Base-by-base conservation (phyloP, 768 basidiomycete species). In the Boletus rubroflammeus region DNA sequence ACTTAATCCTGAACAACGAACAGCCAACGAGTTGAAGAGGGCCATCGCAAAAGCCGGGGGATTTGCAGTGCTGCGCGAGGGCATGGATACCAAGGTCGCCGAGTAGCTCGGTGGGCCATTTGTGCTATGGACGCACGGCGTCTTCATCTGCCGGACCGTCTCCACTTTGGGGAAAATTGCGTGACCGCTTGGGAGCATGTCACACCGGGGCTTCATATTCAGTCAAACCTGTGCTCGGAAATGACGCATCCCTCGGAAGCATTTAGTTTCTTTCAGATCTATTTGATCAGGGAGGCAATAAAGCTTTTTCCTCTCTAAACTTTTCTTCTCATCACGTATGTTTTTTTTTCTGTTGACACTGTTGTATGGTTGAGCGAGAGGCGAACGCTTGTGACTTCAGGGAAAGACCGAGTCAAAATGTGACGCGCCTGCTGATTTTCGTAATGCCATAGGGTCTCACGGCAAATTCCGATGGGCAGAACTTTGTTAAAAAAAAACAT, bases 1-100 rank as follows among this genome's bases (percentile, higher is more conserved):
- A 70, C 69, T 88, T 54, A 98, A 98, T 68, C 72, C 81, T 15
- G 86, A 85, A 69, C 96, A 98, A 74, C 81, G 86, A 65, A 97
- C 93, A 2, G 79, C 76, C 31, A 94, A 90, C 17, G 84, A 93
- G 73, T 69, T 98, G 64, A 75, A 68, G 62, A 76, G 83, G 66
- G 86, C 82, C 29, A 72, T 90, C 56, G 73, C 68, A 58, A 82
- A 79, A 64, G 82, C 83, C 32, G 80, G 82, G 13, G 75, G 74
- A 19, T 64, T 80, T 53, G 72, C 51, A 40, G 58, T 48, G 58
- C 58, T 77, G 46, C 50, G 54, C 29, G 51, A 29, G 43, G 19
- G 42, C 2, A 49, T 56, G 50, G 54, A 5, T 35, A 23, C 29
- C 2, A 8, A 13, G 19, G 29, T 62, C 25, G 5, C 60, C 54